phyloP scores from a whole-genome alignment of 768 basidiomycete genomes.

The Sarcodon aspratus region DNA sequence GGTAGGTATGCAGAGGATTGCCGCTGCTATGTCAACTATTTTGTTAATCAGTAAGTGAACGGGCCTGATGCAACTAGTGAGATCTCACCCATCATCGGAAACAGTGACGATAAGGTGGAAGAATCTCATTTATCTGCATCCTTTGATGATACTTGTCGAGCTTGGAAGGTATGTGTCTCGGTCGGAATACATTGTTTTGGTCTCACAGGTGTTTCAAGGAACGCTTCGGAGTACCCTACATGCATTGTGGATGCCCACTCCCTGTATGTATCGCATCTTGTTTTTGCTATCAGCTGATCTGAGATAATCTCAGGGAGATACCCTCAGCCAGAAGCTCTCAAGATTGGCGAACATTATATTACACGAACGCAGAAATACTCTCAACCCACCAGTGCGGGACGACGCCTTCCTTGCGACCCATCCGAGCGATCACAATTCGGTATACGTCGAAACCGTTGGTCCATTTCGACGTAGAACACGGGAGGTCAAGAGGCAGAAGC shows the following conservation, averaged over 20 bases:
- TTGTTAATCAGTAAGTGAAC: constrained; percentile 41
- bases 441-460: constrained; percentile 18
- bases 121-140: constrained; percentile 29
- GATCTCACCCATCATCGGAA: neutral
- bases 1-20: constrained; percentile 35
- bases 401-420: constrained; percentile 39
- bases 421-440: constrained; percentile 42
- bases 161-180: constrained; percentile 27
- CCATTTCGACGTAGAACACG: constrained; percentile 11
- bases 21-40: constrained; percentile 27
- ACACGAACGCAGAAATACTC: neutral
- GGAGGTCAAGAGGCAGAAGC: constrained; percentile 13
- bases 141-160: constrained; percentile 38
- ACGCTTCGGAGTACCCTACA: constrained; percentile 42
- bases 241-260: constrained; percentile 46
- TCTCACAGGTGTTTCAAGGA: constrained; percentile 10
- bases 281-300: too few relatives aligned
- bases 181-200: neutral
- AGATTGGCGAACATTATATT: neutral
- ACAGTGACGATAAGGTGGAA: constrained; percentile 38
- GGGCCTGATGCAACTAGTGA: neutral
- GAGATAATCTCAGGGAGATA: constrained; percentile 17
- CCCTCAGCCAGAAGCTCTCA: constrained; percentile 27
- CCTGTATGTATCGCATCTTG: constrained; percentile 10
- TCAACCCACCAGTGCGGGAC: constrained; percentile 15